These are phyloP conservation scores for Geranium brycei DNA, from an alignment of 345 rosid genomes.

Conservation along the genomic window DNA sequence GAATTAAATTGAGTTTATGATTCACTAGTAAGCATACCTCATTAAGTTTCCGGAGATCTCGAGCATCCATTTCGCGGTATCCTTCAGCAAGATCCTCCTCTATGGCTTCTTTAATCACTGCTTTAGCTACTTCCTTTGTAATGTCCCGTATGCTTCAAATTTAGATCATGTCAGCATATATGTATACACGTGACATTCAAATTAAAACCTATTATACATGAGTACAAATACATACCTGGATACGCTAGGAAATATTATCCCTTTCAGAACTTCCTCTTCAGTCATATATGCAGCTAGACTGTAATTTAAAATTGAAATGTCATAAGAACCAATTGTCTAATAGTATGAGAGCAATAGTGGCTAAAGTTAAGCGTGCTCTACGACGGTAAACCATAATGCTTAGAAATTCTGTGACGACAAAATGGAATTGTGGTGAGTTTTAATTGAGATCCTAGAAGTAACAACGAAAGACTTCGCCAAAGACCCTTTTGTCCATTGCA, in stretches of 20 bases:
- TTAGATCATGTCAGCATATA: not conserved
- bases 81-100: constrained; percentile 73
- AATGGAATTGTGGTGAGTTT: too few species aligned
- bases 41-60: constrained; percentile 49
- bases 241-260: constrained; percentile 69
- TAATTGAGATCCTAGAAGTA: too few species aligned
- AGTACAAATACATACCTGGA: constrained; percentile 43
- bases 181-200: not conserved
- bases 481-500: too few species aligned
- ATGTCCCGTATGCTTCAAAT: constrained; percentile 73
- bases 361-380: too few species aligned
- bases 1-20: too few species aligned
- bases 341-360: not conserved
- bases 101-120: constrained; percentile 79
- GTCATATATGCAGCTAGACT: constrained; percentile 90
- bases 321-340: not conserved
- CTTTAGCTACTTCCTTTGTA: constrained; percentile 77
- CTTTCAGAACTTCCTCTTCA: constrained; percentile 77
- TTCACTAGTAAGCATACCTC: constrained; percentile 23
- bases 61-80: constrained; percentile 65
- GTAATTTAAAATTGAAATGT: constrained; percentile 19
- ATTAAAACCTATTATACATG: not conserved
- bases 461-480: too few species aligned
- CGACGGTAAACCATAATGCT: too few species aligned
- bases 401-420: too few species aligned